Conservation (phyloP, 2,329 filamentous ascomycete species). For the Cordyceps cicadae region DNA sequence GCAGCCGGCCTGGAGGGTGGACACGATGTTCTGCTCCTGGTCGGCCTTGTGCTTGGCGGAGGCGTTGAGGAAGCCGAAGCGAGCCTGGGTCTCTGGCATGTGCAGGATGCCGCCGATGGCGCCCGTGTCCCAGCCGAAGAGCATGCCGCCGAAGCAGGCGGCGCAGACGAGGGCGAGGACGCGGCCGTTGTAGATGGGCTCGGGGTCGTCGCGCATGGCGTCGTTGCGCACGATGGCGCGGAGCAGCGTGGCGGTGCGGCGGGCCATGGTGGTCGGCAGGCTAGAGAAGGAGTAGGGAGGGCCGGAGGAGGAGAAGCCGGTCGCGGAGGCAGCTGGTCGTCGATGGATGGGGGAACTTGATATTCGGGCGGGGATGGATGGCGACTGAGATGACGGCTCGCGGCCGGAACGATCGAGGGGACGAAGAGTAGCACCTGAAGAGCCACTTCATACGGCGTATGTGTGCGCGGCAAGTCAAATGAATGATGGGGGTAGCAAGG, state of each 20-base stretch:
- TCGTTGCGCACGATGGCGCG: conserved; percentile 57
- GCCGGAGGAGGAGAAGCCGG: not conserved
- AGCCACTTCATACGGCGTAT: not conserved
- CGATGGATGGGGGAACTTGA: no score
- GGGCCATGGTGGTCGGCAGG: conserved; percentile 28
- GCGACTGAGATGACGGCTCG: no score
- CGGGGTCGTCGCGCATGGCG: conserved; percentile 59
- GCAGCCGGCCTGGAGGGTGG: conserved; percentile 61
- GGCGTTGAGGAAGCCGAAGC: conserved; percentile 26
- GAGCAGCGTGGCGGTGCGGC: conserved; percentile 34
- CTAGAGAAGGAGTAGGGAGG: not conserved
- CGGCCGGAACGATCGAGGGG: no score
- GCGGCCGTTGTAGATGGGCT: conserved; percentile 62
- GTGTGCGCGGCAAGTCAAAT: not conserved
- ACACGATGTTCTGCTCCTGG: conserved; percentile 58
- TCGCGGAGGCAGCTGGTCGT: no score
- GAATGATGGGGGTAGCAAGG: not conserved
- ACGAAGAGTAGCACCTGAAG: not conserved
- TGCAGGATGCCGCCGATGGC: conserved; percentile 61
- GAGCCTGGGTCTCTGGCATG: conserved; percentile 47
- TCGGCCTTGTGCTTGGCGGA: conserved; percentile 33
- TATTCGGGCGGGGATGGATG: no score
- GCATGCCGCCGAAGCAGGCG: conserved; percentile 58
- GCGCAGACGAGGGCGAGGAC: conserved; percentile 56
- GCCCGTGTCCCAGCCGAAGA: conserved; percentile 47